Base-by-base conservation (phyloP, 805 yeast species). In the Metahyphopichia silvanorum region DNA sequence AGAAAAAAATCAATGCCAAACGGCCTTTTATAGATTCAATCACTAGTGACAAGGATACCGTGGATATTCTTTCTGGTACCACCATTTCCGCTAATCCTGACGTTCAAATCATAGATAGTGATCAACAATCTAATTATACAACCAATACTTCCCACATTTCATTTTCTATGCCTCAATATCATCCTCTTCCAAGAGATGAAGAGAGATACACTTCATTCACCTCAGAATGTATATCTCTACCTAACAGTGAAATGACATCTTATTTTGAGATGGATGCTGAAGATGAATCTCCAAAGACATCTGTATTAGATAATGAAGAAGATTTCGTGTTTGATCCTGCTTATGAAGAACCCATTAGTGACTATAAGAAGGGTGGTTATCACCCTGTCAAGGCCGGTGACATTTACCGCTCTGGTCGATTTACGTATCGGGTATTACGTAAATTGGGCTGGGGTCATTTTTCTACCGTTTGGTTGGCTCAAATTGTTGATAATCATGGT, bases 361-460 rank as follows among this genome's bases (percentile, higher is more conserved):
- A 77, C 43, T 79, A 79, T 50, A 59, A 69, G 33, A 57, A 55
- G 5, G 85, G 84, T 10, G 86, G 86, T 1, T 79, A 79, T 53
- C 84, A 79, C 47, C 81, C 84, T 2, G 79, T 79, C 4, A 60
- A 44, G 35, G 66, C 74, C 19, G 78, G 79, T 19, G 85, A 79
- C 43, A 49, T 56, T 11, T 75, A 76, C 45, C 75, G 74, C 24
- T 49, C 62, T 6, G 52, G 60, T 29, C 53, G 46, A 24, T 43
- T 50, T 32, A 46, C 57, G 3, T 77, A 77, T 49, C 47, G 58
- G 6, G 56, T 77, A 16, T 60, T 75, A 14, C 57, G 83, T 18
- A 79, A 79, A 50, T 57, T 79, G 6, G 86, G 86, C 3, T 77
- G 83, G 83, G 86, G 86, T 21, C 83, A 79, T 47, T 79, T 79